Base-by-base conservation (phyloP, 202 grass and related monocot species). In the Carex sylvatica region DNA sequence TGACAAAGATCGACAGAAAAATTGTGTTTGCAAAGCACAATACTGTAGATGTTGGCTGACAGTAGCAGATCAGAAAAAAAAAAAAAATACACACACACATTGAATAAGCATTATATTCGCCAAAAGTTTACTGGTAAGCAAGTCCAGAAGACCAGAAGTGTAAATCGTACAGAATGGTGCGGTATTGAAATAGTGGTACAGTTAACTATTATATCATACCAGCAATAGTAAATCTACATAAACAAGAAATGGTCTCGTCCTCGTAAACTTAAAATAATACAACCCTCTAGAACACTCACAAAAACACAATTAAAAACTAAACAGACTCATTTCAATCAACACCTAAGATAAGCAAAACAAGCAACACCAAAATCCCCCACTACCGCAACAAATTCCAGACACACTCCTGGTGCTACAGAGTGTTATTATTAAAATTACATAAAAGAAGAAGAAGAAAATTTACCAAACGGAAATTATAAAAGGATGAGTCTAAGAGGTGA, bases 401-500 rank as follows among this genome's bases (percentile, higher is more conserved):
- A 9, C 28, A 59, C 30, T 19, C 74, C 52, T 11, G 49, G 53
- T 77, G 60, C 58, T 16, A 55, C 33, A 51, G 49, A 22, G 42
- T 72, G 69, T 11, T 72, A 51, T 72, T 72, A 72, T 66, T 66
- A 66, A 16, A 18, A 66, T 61, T 79, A 55, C 54, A 62, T 35
- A 79, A 38, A 58, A 61, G 18, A 19, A 10, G 42, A 51, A 46
- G 42, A 51, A 11, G 64, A 42, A 15, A 80, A 80, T 33, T 62
- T 28, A 68, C 51, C 38, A 36, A 69, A 82, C 12, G 3, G 6
- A 70, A 82, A 82, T 82, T 20, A 56, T n/a, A 55, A 55, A 82
- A 65, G 4, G 2, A 69, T 16, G 16, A 14, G 4, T 86, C 82
- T 90, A 98, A 35, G 91, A 88, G 77, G 96, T 98, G 46, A 98